Evolutionary conservation across 257 asterid genomes (phyloP).

Genomic region (Verbascum thapsus): DNA sequence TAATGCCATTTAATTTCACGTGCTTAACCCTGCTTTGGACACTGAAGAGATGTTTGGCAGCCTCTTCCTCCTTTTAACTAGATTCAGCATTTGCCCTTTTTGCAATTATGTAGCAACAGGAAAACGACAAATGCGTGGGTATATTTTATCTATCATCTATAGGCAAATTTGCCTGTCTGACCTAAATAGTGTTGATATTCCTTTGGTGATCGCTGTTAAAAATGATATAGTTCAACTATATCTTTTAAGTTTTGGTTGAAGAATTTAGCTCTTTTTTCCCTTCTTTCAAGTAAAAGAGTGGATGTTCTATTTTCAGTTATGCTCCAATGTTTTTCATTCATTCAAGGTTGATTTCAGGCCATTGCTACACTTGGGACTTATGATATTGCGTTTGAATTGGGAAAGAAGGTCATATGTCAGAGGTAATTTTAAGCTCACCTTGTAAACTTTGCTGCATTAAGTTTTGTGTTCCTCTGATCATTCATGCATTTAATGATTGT

Average conservation of each 20-base stretch:
- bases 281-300: background rate
- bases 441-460: constrained; percentile 6
- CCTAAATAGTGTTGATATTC: background rate
- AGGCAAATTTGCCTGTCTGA: background rate
- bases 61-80: background rate
- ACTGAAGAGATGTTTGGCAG: background rate
- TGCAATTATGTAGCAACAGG: background rate
- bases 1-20: background rate
- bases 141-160: background rate
- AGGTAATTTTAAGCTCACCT: constrained; percentile 50
- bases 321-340: constrained; percentile 26
- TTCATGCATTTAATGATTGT: constrained; percentile 4
- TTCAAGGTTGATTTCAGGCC: constrained; percentile 54
- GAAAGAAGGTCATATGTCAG: constrained; percentile 84
- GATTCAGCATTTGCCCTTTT: constrained; percentile 7
- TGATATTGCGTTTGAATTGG: constrained; percentile 83
- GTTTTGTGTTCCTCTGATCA: constrained; percentile 13
- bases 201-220: background rate
- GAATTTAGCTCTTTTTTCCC: constrained; percentile 2
- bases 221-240: background rate
- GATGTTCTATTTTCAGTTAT: constrained; percentile 7
- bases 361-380: constrained; percentile 88
- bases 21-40: background rate
- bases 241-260: constrained; percentile 4
- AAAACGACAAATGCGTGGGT: background rate